phyloP scores from a whole-genome alignment of 495 filamentous ascomycete species.

The Lophiostoma macrostomum region DNA sequence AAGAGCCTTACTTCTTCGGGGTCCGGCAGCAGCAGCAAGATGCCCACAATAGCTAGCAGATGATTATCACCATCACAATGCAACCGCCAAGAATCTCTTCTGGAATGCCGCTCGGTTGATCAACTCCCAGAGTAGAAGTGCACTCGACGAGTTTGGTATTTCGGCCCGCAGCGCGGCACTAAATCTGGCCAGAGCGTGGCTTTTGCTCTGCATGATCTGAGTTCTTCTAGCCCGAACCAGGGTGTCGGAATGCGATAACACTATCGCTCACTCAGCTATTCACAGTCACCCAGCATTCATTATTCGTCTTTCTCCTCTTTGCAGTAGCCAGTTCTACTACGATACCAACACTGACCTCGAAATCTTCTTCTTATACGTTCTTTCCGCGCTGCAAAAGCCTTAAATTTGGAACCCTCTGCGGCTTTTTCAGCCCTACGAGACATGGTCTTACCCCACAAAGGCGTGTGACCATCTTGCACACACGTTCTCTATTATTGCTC shows the following conservation, averaged over 20 bases:
- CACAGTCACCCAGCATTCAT: not conserved
- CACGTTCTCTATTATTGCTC: no score
- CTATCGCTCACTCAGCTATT: not conserved
- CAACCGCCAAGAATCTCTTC: no score
- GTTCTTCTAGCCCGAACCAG: not conserved
- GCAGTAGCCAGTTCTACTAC: not conserved
- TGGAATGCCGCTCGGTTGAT: no score
- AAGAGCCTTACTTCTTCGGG: not conserved
- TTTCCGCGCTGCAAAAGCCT: not conserved
- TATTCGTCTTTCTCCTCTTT: not conserved
- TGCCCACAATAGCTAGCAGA: no score
- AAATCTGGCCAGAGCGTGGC: not conserved
- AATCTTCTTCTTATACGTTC: not conserved
- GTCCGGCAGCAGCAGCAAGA: not conserved
- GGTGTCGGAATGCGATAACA: no score
- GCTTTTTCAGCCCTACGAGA: no score
- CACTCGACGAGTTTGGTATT: no score
- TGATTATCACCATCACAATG: no score
- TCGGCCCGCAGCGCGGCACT: not conserved
- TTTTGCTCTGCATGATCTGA: no score
- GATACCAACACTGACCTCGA: not conserved
- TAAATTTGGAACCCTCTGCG: not conserved
- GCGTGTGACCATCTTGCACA: no score
- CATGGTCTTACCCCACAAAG: no score
- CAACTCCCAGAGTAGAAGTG: no score